A percentile compares a stretch with the other conserved stretches of the same genome.
Conservation (phyloP, 306 rosid genomes). For the Ammopiptanthus mongolicus region DNA sequence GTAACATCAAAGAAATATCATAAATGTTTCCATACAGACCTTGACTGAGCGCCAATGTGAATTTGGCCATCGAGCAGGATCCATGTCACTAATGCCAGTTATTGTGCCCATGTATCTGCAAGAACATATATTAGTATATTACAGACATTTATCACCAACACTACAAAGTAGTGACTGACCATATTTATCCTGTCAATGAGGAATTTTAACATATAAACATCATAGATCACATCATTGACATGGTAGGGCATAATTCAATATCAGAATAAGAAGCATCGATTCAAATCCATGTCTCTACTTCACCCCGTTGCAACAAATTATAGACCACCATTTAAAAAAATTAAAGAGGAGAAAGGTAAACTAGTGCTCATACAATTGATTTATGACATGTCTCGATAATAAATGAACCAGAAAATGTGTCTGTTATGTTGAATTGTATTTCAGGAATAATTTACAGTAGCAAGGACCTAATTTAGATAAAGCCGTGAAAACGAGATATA, state of each 20-base stretch:
- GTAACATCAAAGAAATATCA: neutral
- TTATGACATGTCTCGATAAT: neutral
- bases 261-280: constrained; percentile 9
- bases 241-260: neutral
- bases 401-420: neutral
- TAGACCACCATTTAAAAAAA: neutral
- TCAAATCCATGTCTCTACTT: neutral
- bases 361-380: neutral
- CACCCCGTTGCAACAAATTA: neutral
- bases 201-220: constrained; percentile 1
- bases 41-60: constrained; percentile 99
- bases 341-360: neutral
- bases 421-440: neutral
- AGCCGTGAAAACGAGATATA: neutral
- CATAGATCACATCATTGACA: neutral
- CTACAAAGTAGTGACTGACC: neutral
- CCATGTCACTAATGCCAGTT: constrained; percentile 87
- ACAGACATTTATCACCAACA: neutral
- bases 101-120: constrained; percentile 88
- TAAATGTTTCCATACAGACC: constrained; percentile 42
- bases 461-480: neutral
- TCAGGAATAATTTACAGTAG: neutral
- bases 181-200: neutral
- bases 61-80: constrained; percentile 79
- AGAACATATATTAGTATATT: neutral